Evolutionary conservation across 257 asterid genomes (phyloP), one percentile per base, ranked within the genome.

Genomic region (Nicotiana noctiflora): DNA sequence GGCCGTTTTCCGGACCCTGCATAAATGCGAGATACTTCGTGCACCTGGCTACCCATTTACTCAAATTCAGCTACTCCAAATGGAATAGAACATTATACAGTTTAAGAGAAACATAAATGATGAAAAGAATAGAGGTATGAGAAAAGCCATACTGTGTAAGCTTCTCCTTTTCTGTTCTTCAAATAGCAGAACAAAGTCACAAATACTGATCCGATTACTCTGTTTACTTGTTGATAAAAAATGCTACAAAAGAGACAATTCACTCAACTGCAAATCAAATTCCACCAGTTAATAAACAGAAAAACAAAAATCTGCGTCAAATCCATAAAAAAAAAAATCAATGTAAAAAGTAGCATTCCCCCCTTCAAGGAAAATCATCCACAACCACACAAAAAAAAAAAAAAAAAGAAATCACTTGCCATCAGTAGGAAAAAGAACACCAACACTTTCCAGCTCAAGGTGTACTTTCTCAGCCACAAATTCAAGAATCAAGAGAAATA

Each of bases 261-360:
- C 79, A 53, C 74, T 65, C 72, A 81, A 60, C 85, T 83, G 88
- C 76, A 79, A 40, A 67, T 11, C 49, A 77, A 77, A 81, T 29
- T 1, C 15, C 80, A 25, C 44, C 46, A 60, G 63, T 53, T 13
- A 76, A 59, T 46, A 60, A 32, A 29, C 44, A 80, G 40, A 23
- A 60, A 40, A 5, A 19, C 2, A 76, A 72, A 64, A 53, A 7
- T 19, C 0, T 60, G 19, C 74, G 76, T 65, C 8, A 55, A 63
- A 66, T 31, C 23, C 59, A 64, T 23, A 25, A 76, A 55, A 31
- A 21, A n/a, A 57, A 23, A 46, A 21, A 51, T 29, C 7, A 12
- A 80, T 7, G 25, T 6, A 75, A 46, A 53, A 68, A 29, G 29
- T 18, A n/a, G 10, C 53, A 37, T 4, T 60, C 65, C 65, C 29